Evolutionary conservation across 805 yeast species (phyloP), one percentile per base, ranked within the genome.

Genomic region (Metschnikowia koreensis): DNA sequence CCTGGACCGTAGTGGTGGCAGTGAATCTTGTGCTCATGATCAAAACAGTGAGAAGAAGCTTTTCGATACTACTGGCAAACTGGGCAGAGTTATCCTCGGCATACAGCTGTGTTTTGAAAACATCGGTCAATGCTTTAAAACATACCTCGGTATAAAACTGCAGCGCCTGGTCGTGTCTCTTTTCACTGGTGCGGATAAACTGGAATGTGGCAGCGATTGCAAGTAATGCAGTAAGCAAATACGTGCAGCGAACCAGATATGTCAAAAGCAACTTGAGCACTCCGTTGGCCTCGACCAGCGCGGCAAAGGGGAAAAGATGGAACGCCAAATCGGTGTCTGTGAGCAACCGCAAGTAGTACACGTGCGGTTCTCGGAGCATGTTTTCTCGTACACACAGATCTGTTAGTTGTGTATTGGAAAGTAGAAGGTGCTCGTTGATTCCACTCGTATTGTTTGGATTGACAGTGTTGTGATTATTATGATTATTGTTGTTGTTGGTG

Each of bases 261-360:
- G 54, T 56, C 40, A 66, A 56, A 22, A 66, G 54, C 22, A 66
- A 44, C 43, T 63, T 62, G 17, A 69, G 64, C 26, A 67, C 75
- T 48, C 66, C 71, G 56, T 73, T 73, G 33, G 61, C 52, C 45
- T 68, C 75, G 11, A 68, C 60, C 44, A 67, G 65, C 15, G 66
- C 57, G 1, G 75, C 74, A 60, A 70, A 71, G 8, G 78, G 78
- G 51, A 67, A 71, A 17, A 73, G 46, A 41, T 65, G 68, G 51
- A 51, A 66, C 38, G 68, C 62, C n/a, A 70, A 52, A n/a, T 63
- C 63, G 8, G 72, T 64, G 39, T 56, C 56, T 15, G 69, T 61
- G 38, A 73, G 60, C 12, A 61, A 54, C 38, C 66, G 61, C 38
- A 73, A 57, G 52, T 73, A 73, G n/a, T 59, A 55, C 27, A 60